Base-by-base conservation (phyloP, 2,329 filamentous ascomycete species). In the Trichoderma cornu-damae region DNA sequence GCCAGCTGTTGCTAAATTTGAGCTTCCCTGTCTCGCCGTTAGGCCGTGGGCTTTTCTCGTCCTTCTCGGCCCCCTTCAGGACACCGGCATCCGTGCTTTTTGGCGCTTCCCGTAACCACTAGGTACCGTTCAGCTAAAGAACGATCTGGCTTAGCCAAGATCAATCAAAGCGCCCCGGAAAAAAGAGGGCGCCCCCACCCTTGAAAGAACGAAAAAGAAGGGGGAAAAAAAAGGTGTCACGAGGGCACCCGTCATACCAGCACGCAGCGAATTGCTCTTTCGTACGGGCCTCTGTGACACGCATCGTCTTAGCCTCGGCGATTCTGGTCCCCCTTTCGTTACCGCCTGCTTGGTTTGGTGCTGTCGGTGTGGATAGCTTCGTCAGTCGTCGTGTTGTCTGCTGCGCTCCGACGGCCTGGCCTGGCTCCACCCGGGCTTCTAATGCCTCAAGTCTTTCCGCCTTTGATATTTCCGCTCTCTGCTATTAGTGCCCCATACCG, bases 311-410 rank as follows among this genome's bases (percentile, higher is more conserved):
- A 46, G 28, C 20, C 42, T 42, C 34, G 30, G 42, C 34, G 48
- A 16, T 32, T 50, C 11, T 37, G 37, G 12, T 47, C 30, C 32
- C 35, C 40, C 18, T 49, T 44, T 37, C 43, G 56, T 53, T 58
- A 58, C 57, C 57, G 43, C 57, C 43, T 53, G 49, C 37, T 58
- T 53, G 57, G 57, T 52, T 55, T 24, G 42, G 40, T 47, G 32
- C 24, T 47, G 42, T 35, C 20, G 34, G 51, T 47, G 51, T 38
- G 42, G 51, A 18, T 30, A 26, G 5, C 14, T 26, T 38, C 16
- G 37, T 32, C 26, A 20, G 48, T 42, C 20, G 35, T 26, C 6
- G 49, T 30, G 7, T 20, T 37, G 6, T 35, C 9, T 20, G 24
- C 30, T 55, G 51, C 38, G 46, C 43, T 47, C 34, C 22, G 16